These are phyloP conservation scores for Petasospora fabianii DNA, from an alignment of 1,139 yeast genomes.

Conservation along the genomic window DNA sequence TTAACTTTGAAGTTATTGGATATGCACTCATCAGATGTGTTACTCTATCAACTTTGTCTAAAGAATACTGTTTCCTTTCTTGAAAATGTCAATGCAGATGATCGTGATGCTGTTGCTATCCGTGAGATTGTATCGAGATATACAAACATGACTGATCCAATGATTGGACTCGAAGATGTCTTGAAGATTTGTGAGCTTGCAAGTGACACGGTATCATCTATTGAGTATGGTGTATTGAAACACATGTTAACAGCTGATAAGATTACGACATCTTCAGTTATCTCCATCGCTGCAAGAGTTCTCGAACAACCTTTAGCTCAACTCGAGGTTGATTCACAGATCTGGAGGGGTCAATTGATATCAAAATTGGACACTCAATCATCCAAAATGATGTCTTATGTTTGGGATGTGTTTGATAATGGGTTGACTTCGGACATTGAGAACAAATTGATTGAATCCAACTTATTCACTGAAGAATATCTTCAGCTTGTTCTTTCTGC, in stretches of 20 bases:
- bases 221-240: slow-evolving; percentile 1
- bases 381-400: neutral
- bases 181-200: neutral
- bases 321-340: neutral
- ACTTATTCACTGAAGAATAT: neutral
- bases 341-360: too few species aligned
- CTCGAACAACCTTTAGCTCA: slow-evolving; percentile 1
- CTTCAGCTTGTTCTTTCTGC: slow-evolving; percentile 4
- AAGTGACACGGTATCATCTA: neutral
- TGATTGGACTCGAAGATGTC: neutral
- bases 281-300: slow-evolving; percentile 1
- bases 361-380: neutral
- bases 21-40: neutral
- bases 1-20: slow-evolving; percentile 6
- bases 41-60: neutral
- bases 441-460: too few species aligned
- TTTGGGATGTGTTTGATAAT: slow-evolving; percentile 2
- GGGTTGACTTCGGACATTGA: too few species aligned
- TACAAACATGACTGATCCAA: neutral
- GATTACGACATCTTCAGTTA: neutral
- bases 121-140: neutral
- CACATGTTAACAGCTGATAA: neutral
- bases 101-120: slow-evolving; percentile 7
- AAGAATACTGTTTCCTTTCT: neutral
- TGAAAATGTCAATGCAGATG: neutral